A percentile compares a stretch with the other conserved stretches of the same genome.
Evolutionary conservation across 805 yeast genomes (phyloP).

Genomic region (Nakazawaea holstii): DNA sequence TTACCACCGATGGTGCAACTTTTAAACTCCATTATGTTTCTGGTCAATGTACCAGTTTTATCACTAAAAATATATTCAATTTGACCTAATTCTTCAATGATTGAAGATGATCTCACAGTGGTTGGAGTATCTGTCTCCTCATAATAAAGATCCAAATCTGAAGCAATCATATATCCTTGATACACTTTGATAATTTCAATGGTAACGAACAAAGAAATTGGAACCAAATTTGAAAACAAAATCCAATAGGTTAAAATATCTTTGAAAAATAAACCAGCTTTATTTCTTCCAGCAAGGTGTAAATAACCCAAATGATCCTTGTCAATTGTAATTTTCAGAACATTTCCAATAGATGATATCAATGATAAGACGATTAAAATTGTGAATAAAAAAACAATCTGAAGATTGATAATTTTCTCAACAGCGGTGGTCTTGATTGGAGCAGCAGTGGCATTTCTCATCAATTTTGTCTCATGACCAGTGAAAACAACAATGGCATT

Average conservation of each 20-base stretch:
- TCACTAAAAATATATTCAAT: slow-evolving; percentile 95
- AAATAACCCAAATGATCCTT: slow-evolving; percentile 56
- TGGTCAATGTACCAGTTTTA: slow-evolving; percentile 93
- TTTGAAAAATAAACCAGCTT: slow-evolving; percentile 68
- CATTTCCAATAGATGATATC: slow-evolving; percentile 85
- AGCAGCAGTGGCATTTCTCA: slow-evolving; percentile 98
- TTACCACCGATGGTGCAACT: slow-evolving; percentile 90
- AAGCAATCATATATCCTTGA: slow-evolving; percentile 89
- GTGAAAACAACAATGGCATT: slow-evolving; percentile 92
- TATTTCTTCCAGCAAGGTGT: slow-evolving; percentile 60
- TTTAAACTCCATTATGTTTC: slow-evolving; percentile 96
- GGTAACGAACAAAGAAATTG: slow-evolving; percentile 92
- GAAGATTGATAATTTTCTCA: slow-evolving; percentile 89
- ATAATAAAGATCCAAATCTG: slow-evolving; percentile 90
- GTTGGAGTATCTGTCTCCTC: slow-evolving; percentile 89
- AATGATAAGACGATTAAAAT: slow-evolving; percentile 71
- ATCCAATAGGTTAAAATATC: slow-evolving; percentile 95
- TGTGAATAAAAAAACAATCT: slow-evolving; percentile 81
- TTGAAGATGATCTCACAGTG: slow-evolving; percentile 88
- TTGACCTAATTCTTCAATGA: slow-evolving; percentile 97
- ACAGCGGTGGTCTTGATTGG: slow-evolving; percentile 97
- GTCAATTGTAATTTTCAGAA: slow-evolving; percentile 58
- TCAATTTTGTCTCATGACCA: slow-evolving; percentile 96
- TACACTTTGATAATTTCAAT: slow-evolving; percentile 94
- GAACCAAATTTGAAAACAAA: slow-evolving; percentile 93